Conservation (phyloP, 257 asterid genomes). For the Galeopsis tetrahit region DNA sequence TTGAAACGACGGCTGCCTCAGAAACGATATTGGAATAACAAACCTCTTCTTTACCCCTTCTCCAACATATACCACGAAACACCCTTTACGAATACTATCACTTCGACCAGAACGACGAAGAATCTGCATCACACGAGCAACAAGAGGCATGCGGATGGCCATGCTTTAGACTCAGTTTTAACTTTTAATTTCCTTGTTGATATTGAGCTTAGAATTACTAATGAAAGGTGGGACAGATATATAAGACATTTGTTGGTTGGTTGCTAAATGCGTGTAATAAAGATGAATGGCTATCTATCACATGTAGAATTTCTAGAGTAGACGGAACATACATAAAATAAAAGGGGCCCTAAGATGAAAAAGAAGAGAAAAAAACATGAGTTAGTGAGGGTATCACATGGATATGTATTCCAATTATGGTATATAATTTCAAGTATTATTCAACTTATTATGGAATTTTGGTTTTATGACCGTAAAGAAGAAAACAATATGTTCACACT, state of each 20-base stretch:
- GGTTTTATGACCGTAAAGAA: no score
- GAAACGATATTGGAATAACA: constrained; percentile 23
- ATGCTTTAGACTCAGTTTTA: neutral
- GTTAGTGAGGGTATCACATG: constrained; percentile 31
- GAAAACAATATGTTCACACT: no score
- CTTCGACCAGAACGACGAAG: neutral
- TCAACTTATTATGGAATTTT: no score
- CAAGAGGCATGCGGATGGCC: constrained; percentile 12
- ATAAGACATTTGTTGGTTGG: neutral
- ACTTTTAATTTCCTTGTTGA: neutral
- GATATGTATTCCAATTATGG: constrained; percentile 17
- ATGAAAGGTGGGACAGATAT: neutral
- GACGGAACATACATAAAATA: neutral
- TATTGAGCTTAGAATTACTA: neutral
- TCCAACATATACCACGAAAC: constrained; percentile 1
- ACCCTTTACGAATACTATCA: neutral
- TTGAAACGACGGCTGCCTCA: constrained; percentile 47
- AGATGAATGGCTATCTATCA: neutral
- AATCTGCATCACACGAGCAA: neutral
- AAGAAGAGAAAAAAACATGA: constrained; percentile 23
- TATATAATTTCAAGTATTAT: neutral
- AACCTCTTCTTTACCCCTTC: constrained; percentile 13
- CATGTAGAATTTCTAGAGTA: neutral
- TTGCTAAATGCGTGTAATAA: neutral
- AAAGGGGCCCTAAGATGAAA: neutral